These are phyloP conservation scores for Cynara cardunculus DNA, from an alignment of 129 eudicot genomes.

Conservation along the genomic window DNA sequence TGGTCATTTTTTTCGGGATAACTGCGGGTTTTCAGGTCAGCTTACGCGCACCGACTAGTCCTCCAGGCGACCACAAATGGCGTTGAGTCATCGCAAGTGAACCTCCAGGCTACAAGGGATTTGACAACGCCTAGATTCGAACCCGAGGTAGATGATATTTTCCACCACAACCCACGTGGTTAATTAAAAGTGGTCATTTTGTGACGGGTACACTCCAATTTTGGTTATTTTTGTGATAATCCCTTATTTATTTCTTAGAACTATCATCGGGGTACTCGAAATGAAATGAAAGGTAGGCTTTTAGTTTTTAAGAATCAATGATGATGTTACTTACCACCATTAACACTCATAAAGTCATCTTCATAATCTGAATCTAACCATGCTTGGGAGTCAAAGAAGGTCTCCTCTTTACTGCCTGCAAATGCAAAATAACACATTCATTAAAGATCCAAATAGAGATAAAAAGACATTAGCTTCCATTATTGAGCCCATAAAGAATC, in stretches of 20 bases:
- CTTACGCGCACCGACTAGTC: no score
- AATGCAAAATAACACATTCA: background rate
- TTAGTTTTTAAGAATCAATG: background rate
- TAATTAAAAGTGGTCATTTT: background rate
- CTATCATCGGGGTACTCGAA: background rate
- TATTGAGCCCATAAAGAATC: conserved; percentile 1
- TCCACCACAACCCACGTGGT: no score
- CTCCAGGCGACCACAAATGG: no score
- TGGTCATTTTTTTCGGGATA: background rate
- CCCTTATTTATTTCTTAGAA: background rate
- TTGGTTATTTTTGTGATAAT: background rate
- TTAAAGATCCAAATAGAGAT: background rate
- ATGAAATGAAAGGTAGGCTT: background rate
- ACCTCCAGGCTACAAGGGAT: no score
- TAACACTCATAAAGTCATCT: conserved; percentile 56
- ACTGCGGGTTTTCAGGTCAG: no score
- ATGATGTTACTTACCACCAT: conserved; percentile 48
- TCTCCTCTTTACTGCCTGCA: conserved; percentile 66
- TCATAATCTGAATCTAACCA: conserved; percentile 78
- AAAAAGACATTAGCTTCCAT: background rate
- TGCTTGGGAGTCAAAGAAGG: conserved; percentile 63
- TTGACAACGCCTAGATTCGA: no score
- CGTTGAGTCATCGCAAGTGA: no score
- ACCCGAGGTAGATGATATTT: no score
- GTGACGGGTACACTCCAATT: background rate